phyloP scores from a whole-genome alignment of 1,139 yeast species.

The Debaryomyces nepalensis region DNA sequence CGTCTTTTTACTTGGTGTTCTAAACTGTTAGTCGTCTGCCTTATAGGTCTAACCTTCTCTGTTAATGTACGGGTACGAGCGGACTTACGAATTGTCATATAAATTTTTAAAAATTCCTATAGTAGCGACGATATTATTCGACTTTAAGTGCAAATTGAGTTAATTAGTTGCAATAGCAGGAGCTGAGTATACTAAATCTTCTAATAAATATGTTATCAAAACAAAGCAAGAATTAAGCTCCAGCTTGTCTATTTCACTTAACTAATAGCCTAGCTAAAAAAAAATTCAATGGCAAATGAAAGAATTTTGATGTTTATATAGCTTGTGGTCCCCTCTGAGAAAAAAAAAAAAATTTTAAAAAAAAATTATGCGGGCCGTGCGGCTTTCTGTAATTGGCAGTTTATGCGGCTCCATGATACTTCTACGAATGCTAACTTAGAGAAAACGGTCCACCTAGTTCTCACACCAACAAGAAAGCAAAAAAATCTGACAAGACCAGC shows the following conservation, averaged over 20 bases:
- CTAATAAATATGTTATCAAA: neutral
- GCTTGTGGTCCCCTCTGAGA: slow-evolving; percentile 10
- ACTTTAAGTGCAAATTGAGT: slow-evolving; percentile 1
- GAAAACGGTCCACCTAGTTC: too few relatives aligned
- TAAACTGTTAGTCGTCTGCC: slow-evolving; percentile 18
- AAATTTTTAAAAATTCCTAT: slow-evolving; percentile 12
- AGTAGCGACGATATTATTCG: slow-evolving; percentile 2
- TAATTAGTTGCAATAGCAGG: slow-evolving; percentile 5
- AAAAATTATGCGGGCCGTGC: slow-evolving; percentile 12
- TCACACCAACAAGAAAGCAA: too few relatives aligned
- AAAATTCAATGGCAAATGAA: slow-evolving; percentile 5
- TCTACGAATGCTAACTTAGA: too few relatives aligned
- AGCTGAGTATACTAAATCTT: slow-evolving; percentile 2
- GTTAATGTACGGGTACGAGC: slow-evolving; percentile 32
- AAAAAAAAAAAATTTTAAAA: slow-evolving; percentile 10
- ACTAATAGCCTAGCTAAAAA: neutral
- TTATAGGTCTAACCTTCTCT: slow-evolving; percentile 23
- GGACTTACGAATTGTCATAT: slow-evolving; percentile 41
- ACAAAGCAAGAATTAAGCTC: slow-evolving; percentile 3
- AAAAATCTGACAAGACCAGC: too few relatives aligned
- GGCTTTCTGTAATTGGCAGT: slow-evolving; percentile 6
- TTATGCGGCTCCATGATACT: slow-evolving; percentile 9
- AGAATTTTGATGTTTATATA: slow-evolving; percentile 10
- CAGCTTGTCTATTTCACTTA: slow-evolving; percentile 2
- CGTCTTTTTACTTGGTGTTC: slow-evolving; percentile 20